Evolutionary conservation across 176 grass and related monocot genomes (phyloP).

Genomic region (Rhynchospora pubera): DNA sequence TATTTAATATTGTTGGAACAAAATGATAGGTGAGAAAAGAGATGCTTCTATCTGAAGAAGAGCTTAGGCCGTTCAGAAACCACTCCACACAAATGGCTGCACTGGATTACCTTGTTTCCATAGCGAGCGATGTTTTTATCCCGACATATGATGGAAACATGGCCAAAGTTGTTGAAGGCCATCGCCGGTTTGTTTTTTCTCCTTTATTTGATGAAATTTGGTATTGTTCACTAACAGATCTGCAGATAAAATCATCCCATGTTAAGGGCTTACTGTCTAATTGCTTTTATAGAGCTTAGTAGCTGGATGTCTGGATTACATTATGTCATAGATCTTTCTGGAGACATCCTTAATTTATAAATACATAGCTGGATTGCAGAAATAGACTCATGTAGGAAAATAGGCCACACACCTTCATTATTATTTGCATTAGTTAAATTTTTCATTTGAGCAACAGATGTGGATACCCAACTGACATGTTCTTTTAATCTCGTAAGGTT

Average conservation of each 20-base stretch:
- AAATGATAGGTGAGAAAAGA: slow-evolving; percentile 79
- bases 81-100: slow-evolving; percentile 97
- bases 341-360: neutral
- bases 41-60: slow-evolving; percentile 76
- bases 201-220: slow-evolving; percentile 1
- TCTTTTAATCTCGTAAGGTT: neutral
- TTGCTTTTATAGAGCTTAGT: neutral
- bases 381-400: neutral
- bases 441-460: neutral
- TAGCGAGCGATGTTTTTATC: slow-evolving; percentile 78
- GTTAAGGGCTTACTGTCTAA: neutral
- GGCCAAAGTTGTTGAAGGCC: slow-evolving; percentile 97
- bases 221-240: neutral
- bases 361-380: neutral
- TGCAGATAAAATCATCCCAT: neutral
- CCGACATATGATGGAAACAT: slow-evolving; percentile 97
- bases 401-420: neutral
- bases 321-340: neutral
- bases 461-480: neutral
- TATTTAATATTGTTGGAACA: slow-evolving; percentile 27
- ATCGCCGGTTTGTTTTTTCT: slow-evolving; percentile 52
- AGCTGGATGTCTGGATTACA: no score
- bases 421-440: neutral
- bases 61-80: slow-evolving; percentile 68
- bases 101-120: slow-evolving; percentile 92